phyloP scores from a whole-genome alignment of 768 basidiomycete genomes.

The Pleurotus cornucopiae region DNA sequence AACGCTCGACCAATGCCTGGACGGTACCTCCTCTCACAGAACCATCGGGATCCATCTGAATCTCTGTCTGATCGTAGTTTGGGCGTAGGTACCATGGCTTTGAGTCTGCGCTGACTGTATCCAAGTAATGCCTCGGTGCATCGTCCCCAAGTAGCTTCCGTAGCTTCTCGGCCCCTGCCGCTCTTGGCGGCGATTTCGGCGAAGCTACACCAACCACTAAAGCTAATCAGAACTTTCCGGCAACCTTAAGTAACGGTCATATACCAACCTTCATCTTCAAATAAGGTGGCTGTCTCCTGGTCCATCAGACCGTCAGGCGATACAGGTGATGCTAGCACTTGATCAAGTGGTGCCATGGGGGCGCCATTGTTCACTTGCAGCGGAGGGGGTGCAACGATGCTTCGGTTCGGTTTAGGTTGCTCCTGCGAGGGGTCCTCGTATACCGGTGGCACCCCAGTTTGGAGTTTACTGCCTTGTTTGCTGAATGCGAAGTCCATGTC shows the following conservation, averaged over 20 bases:
- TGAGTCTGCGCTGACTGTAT: slow-evolving; percentile 37
- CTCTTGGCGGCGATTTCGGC: slow-evolving; percentile 27
- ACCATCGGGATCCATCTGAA: slow-evolving; percentile 80
- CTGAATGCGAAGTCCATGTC: slow-evolving; percentile 53
- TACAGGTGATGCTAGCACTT: slow-evolving; percentile 6
- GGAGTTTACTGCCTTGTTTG: slow-evolving; percentile 30
- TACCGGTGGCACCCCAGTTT: slow-evolving; percentile 11
- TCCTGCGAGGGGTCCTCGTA: not conserved
- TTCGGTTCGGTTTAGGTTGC: not conserved
- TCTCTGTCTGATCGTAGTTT: slow-evolving; percentile 75
- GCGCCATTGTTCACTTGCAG: slow-evolving; percentile 21
- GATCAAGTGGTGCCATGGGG: not conserved
- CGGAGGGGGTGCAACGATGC: not conserved
- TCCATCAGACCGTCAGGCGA: slow-evolving; percentile 4
- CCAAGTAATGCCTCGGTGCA: slow-evolving; percentile 27
- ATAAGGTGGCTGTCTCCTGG: slow-evolving; percentile 20
- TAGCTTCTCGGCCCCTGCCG: slow-evolving; percentile 49
- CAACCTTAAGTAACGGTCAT: not conserved
- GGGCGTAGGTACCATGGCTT: slow-evolving; percentile 84
- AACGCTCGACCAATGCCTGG: slow-evolving; percentile 77
- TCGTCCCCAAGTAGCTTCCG: slow-evolving; percentile 63
- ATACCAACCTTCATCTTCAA: slow-evolving; percentile 37
- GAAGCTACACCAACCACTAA: slow-evolving; percentile 10
- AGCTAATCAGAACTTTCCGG: not conserved
- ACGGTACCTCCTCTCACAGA: slow-evolving; percentile 85